Evolutionary conservation across 176 grass and related monocot genomes (phyloP).

Genomic region (Rhipidocladum racemiflorum): DNA sequence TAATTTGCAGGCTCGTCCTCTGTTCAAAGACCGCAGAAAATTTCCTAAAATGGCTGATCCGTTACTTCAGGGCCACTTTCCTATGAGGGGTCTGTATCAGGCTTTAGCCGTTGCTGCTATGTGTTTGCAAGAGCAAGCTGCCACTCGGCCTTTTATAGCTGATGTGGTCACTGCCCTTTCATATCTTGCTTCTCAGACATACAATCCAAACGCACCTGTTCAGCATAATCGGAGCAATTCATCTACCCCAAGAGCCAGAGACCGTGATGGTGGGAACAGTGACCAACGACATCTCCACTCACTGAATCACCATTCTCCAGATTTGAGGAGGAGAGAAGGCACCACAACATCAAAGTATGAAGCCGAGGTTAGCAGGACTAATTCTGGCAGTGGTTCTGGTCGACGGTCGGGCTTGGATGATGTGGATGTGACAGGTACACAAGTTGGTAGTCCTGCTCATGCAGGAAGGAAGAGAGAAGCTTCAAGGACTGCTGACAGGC

Average conservation of each 20-base stretch:
- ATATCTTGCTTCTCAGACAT: conserved; percentile 93
- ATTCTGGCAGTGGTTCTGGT: conserved; percentile 63
- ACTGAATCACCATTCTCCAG: conserved; percentile 64
- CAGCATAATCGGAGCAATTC: conserved; percentile 55
- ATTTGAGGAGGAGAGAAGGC: conserved; percentile 54
- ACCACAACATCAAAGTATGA: conserved; percentile 26
- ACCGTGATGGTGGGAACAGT: conserved; percentile 16
- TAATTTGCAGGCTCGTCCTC: conserved; percentile 81
- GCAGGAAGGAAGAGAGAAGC: conserved; percentile 42
- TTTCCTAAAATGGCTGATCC: conserved; percentile 98
- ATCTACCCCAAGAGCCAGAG: conserved; percentile 57
- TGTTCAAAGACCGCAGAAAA: conserved; percentile 93
- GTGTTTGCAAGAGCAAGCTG: conserved; percentile 98
- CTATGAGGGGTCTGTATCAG: conserved; percentile 92
- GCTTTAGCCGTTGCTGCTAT: conserved; percentile 95
- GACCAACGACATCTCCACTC: conserved; percentile 57
- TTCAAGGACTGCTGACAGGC: conserved; percentile 50
- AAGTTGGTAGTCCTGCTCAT: conserved; percentile 55
- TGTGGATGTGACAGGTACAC: conserved; percentile 44
- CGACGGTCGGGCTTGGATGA: conserved; percentile 60
- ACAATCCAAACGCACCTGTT: conserved; percentile 56
- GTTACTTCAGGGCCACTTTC: conserved; percentile 62
- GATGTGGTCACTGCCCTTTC: conserved; percentile 98
- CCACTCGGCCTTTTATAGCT: conserved; percentile 90
- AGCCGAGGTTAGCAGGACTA: conserved; percentile 44